Conservation (phyloP, 371 early-diverging fungal genomes). For the Quaeritorhiza haematococci region DNA sequence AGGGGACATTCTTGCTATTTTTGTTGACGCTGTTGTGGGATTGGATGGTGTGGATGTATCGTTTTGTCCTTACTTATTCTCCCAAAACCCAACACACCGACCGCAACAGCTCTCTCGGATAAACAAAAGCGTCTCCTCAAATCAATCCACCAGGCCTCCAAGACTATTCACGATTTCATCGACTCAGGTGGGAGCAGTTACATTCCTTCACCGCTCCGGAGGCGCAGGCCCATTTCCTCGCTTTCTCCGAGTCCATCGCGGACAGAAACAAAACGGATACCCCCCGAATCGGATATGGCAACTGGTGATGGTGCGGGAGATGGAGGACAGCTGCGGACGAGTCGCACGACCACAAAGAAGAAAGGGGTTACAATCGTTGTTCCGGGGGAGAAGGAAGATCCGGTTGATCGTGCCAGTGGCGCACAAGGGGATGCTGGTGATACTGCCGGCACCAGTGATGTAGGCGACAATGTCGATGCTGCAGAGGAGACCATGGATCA, state of each 20-base stretch:
- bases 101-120: constrained; percentile 5
- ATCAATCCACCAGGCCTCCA: constrained; percentile 35
- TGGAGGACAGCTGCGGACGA: background rate
- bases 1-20: background rate
- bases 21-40: constrained; percentile 1
- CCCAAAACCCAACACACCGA: background rate
- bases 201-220: background rate
- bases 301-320: background rate
- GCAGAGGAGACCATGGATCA: too few relatives aligned
- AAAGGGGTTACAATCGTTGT: background rate
- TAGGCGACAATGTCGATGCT: too few relatives aligned
- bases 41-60: background rate
- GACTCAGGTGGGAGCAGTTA: constrained; percentile 7
- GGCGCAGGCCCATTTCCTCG: too few relatives aligned
- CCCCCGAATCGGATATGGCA: background rate
- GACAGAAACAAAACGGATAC: background rate
- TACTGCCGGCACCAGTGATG: too few relatives aligned
- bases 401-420: too few relatives aligned
- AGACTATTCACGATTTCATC: constrained; percentile 34
- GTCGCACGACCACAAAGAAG: background rate
- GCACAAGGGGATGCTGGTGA: too few relatives aligned
- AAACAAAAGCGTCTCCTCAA: constrained; percentile 37
- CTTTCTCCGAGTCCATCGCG: background rate
- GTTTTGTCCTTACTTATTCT: background rate
- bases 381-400: too few relatives aligned